These are phyloP conservation scores for Nakaseomyces uthaithaninus DNA, from an alignment of 1,139 yeast species.

Conservation along the genomic window DNA sequence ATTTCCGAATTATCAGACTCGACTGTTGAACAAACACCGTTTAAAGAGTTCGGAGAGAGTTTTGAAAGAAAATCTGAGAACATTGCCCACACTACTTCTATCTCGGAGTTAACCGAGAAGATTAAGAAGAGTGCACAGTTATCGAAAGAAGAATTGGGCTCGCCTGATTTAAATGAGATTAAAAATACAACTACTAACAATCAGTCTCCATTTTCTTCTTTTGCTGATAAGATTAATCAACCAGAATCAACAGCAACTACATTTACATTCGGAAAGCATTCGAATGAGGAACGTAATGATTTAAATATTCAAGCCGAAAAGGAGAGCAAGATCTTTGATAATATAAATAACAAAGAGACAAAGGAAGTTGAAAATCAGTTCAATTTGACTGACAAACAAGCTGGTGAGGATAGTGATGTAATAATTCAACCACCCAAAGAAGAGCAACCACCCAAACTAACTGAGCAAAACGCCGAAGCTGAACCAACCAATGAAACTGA, in stretches of 20 bases:
- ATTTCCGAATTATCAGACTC: slow-evolving; percentile 14
- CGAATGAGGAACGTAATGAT: slow-evolving; percentile 7
- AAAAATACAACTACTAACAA: slow-evolving; percentile 2
- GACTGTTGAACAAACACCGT: slow-evolving; percentile 19
- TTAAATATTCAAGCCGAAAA: slow-evolving; percentile 6
- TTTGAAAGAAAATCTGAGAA: neutral
- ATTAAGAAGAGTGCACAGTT: slow-evolving; percentile 27
- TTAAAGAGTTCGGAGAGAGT: neutral
- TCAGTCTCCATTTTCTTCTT: slow-evolving; percentile 23
- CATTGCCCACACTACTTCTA: slow-evolving; percentile 10
- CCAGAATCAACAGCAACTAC: slow-evolving; percentile 14
- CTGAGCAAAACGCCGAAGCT: neutral
- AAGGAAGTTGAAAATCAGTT: no score
- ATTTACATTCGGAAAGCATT: slow-evolving; percentile 14
- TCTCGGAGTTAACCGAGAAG: slow-evolving; percentile 22
- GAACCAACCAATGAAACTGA: no score
- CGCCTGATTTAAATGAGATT: slow-evolving; percentile 8
- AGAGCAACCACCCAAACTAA: neutral
- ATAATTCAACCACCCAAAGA: slow-evolving; percentile 1
- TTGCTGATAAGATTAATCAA: slow-evolving; percentile 17
- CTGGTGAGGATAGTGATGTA: no score
- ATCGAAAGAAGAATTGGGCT: slow-evolving; percentile 11
- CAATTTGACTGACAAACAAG: no score
- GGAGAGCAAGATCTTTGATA: slow-evolving; percentile 5
- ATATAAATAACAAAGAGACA: slow-evolving; percentile 7